Percentiles rank a stretch among this genome's conserved stretches.
Evolutionary conservation across 1,139 yeast species (phyloP).

Genomic region (Yamadazyma dendronema): DNA sequence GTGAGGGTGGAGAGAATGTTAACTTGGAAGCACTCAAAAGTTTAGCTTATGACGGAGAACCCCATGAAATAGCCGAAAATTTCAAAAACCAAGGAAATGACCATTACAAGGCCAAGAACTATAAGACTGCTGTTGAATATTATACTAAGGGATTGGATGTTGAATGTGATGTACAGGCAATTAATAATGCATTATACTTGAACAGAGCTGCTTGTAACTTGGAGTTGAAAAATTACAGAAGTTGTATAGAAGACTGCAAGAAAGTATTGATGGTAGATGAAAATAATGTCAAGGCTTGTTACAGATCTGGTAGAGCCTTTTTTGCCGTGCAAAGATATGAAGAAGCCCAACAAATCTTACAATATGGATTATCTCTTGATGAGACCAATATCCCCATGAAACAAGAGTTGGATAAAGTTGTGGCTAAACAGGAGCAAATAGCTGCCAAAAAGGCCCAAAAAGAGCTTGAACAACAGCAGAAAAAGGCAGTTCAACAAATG

Average conservation of each 20-base stretch:
- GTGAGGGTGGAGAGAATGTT: constrained; percentile 71
- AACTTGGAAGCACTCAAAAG: constrained; percentile 87
- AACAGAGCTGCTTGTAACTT: constrained; percentile 93
- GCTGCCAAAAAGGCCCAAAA: constrained; percentile 28
- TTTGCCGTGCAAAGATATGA: constrained; percentile 62
- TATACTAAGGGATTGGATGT: constrained; percentile 81
- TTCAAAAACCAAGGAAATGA: constrained; percentile 95
- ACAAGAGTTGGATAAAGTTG: constrained; percentile 38
- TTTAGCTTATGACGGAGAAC: constrained; percentile 93
- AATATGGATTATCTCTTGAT: constrained; percentile 64
- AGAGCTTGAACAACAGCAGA: constrained; percentile 33
- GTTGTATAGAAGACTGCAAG: constrained; percentile 84
- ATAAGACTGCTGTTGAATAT: constrained; percentile 69
- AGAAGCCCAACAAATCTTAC: constrained; percentile 67
- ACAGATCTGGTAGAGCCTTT: constrained; percentile 81
- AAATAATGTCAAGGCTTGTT: constrained; percentile 77
- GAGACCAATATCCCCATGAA: constrained; percentile 54
- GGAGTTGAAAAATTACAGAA: constrained; percentile 79
- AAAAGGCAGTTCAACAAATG: constrained; percentile 30
- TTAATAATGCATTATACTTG: constrained; percentile 63
- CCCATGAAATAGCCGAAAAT: constrained; percentile 84
- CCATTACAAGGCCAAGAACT: constrained; percentile 67
- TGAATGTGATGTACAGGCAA: constrained; percentile 49
- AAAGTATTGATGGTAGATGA: constrained; percentile 66
- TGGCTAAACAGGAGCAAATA: constrained; percentile 36